Evolutionary conservation across 1,284 basidiomycete genomes (phyloP).

Genomic region (Sporisorium scitamineum): DNA sequence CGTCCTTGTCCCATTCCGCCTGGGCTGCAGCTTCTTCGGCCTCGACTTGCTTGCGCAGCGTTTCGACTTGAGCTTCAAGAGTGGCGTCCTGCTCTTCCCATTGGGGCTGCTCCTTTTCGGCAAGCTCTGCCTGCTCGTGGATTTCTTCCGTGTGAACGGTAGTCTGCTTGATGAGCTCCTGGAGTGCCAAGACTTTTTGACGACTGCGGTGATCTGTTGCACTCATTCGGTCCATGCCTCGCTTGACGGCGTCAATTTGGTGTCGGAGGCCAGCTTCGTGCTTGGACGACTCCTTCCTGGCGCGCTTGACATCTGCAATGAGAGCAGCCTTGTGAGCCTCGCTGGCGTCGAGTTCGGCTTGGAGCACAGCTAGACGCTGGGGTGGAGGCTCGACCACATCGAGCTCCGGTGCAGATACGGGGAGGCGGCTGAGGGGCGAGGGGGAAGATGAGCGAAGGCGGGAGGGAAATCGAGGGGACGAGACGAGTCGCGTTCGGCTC

Average conservation of each 20-base stretch:
- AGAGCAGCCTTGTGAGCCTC: constrained; percentile 42
- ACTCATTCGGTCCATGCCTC: constrained; percentile 54
- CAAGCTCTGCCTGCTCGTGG: constrained; percentile 49
- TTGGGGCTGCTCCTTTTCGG: constrained; percentile 45
- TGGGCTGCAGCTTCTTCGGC: constrained; percentile 41
- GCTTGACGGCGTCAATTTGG: constrained; percentile 62
- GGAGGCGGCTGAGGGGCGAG: constrained; percentile 42
- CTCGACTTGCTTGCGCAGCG: constrained; percentile 35
- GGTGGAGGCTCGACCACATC: constrained; percentile 19
- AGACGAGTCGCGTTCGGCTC: constrained; percentile 38
- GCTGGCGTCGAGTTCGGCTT: constrained; percentile 46
- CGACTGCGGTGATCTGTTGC: constrained; percentile 57
- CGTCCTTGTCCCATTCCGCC: constrained; percentile 42
- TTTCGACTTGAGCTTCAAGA: constrained; percentile 31
- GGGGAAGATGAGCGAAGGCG: constrained; percentile 37
- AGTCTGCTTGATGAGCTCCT: constrained; percentile 62
- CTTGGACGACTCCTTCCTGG: constrained; percentile 56
- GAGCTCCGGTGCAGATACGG: constrained; percentile 38
- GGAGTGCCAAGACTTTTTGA: constrained; percentile 60
- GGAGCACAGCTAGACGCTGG: constrained; percentile 35
- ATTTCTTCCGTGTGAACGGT: constrained; percentile 52
- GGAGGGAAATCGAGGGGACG: constrained; percentile 30
- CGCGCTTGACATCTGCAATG: constrained; percentile 49
- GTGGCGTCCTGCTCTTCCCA: constrained; percentile 51
- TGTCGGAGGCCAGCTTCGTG: constrained; percentile 51